Evolutionary conservation across 2,329 filamentous ascomycete species (phyloP).

Genomic region (Phaeophleospora eucalypticola): DNA sequence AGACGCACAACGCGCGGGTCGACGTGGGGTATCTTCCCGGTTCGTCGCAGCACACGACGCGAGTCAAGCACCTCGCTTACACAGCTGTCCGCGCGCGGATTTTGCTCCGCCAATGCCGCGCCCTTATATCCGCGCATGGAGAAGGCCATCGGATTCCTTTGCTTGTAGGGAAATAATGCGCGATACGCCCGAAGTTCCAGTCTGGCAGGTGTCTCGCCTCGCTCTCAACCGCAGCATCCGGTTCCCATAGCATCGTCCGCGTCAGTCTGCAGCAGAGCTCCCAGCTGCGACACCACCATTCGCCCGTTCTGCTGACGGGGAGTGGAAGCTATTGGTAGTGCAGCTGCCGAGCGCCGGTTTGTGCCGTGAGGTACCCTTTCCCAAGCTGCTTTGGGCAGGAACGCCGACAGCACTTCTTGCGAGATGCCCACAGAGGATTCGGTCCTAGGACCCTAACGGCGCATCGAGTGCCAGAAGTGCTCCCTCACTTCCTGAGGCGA

Average conservation of each 20-base stretch:
- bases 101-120: no score
- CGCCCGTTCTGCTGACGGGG: slow-evolving; percentile 1
- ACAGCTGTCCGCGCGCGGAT: no score
- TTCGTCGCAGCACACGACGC: no score
- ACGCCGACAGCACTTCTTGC: slow-evolving; percentile 1
- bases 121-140: no score
- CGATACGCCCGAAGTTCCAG: no score
- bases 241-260: background rate
- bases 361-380: background rate
- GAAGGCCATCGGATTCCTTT: no score
- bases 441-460: background rate
- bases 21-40: no score
- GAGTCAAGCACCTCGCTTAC: no score
- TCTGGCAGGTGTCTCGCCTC: background rate
- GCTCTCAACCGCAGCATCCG: background rate
- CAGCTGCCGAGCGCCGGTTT: background rate
- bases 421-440: background rate
- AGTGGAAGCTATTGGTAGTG: background rate
- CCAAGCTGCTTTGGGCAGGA: slow-evolving; percentile 1
- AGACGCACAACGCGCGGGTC: no score
- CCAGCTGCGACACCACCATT: no score
- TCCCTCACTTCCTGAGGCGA: slow-evolving; percentile 3
- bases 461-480: no score
- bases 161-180: no score
- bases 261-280: background rate